These are phyloP conservation scores for Ochetophila trinervis DNA, from an alignment of 306 rosid genomes.

Conservation along the genomic window DNA sequence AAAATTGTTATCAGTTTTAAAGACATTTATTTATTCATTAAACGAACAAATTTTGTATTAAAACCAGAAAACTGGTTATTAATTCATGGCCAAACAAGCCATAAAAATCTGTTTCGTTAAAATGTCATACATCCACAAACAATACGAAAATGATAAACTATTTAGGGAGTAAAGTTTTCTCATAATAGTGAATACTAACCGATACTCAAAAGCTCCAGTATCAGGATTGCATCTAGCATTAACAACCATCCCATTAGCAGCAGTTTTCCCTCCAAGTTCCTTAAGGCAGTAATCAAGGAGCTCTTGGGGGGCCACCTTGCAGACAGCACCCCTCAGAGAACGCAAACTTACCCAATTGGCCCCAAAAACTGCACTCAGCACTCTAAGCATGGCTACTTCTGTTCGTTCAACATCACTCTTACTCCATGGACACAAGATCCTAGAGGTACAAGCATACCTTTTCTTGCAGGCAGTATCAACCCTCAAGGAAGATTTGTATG, in stretches of 20 bases:
- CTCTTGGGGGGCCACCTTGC: constrained; percentile 68
- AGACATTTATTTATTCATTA: no score
- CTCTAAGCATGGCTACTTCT: constrained; percentile 78
- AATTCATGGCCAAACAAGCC: no score
- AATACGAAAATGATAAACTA: background rate
- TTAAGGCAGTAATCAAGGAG: constrained; percentile 79
- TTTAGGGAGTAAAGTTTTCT: background rate
- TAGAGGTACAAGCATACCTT: constrained; percentile 36
- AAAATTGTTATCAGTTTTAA: no score
- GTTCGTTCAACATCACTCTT: constrained; percentile 59
- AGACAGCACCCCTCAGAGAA: constrained; percentile 79
- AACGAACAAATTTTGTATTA: no score
- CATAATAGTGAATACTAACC: constrained; percentile 45
- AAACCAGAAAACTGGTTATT: no score
- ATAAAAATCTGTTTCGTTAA: no score
- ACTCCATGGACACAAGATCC: constrained; percentile 53
- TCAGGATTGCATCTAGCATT: constrained; percentile 63
- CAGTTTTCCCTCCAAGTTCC: constrained; percentile 74
- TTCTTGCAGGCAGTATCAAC: constrained; percentile 46
- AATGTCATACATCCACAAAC: no score
- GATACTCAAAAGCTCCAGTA: constrained; percentile 63
- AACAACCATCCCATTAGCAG: constrained; percentile 68
- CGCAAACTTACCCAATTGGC: constrained; percentile 80
- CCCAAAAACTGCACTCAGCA: constrained; percentile 87
- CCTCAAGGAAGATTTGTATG: constrained; percentile 47